Conservation (phyloP, 805 yeast species). For the Saturnispora halmiae region DNA sequence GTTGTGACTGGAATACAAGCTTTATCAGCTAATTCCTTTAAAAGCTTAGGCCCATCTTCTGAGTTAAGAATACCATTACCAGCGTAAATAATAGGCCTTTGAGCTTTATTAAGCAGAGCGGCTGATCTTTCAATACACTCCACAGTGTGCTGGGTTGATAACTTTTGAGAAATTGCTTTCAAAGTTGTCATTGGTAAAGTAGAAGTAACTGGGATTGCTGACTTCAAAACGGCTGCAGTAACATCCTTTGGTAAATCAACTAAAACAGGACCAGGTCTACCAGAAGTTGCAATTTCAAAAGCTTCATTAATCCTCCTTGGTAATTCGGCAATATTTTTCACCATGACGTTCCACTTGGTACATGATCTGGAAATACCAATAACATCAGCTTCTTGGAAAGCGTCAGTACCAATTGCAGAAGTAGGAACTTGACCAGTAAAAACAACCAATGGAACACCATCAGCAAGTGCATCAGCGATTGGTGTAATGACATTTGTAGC, state of each 20-base stretch:
- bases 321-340: slow-evolving; percentile 84
- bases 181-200: slow-evolving; percentile 72
- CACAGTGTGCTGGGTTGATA: slow-evolving; percentile 63
- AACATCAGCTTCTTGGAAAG: slow-evolving; percentile 98
- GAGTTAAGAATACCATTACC: slow-evolving; percentile 85
- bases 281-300: slow-evolving; percentile 89
- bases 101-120: slow-evolving; percentile 65
- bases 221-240: slow-evolving; percentile 80
- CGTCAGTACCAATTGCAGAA: slow-evolving; percentile 92
- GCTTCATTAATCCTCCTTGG: slow-evolving; percentile 97
- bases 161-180: slow-evolving; percentile 57
- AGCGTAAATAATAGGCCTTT: slow-evolving; percentile 80
- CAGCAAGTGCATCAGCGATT: slow-evolving; percentile 93
- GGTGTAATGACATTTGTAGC: slow-evolving; percentile 99
- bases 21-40: slow-evolving; percentile 80
- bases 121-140: slow-evolving; percentile 74
- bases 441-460: slow-evolving; percentile 94
- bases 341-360: slow-evolving; percentile 99
- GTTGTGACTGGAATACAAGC: slow-evolving; percentile 95
- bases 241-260: slow-evolving; percentile 98
- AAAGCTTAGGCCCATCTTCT: slow-evolving; percentile 67
- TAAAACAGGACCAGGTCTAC: slow-evolving; percentile 97
- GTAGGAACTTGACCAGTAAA: slow-evolving; percentile 98
- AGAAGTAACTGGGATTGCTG: slow-evolving; percentile 72
- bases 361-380: slow-evolving; percentile 95